Base-by-base conservation (phyloP, 2,329 filamentous ascomycete species). In the Colletotrichum sublineola region DNA sequence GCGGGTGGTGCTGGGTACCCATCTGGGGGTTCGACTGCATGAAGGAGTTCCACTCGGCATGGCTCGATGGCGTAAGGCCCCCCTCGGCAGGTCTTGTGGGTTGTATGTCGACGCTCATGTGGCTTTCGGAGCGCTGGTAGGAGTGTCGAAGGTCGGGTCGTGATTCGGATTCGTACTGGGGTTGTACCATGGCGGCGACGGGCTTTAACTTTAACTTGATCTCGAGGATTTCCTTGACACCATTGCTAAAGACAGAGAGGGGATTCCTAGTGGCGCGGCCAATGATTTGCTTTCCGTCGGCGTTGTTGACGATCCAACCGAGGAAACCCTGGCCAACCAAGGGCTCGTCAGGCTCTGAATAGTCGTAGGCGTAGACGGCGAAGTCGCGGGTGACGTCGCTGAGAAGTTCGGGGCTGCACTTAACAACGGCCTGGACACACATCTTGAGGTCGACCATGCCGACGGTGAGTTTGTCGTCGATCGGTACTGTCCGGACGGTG, bases 321-420 rank as follows among this genome's bases (percentile, higher is more conserved):
- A 99, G 86, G 91, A 98, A 94, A 65, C 97, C 96, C 82, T 99
- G 96, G 31, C 96, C 96, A 33, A 98, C 96, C 68, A 98, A 87
- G 65, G 97, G 96, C 24, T 92, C 94, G 79, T 98, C 95, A 75
- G 94, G 93, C 83, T 99, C 96, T 15, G 96, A 98, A 81, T 96
- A 98, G 82, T 99, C 96, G 84, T 94, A 94, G 40, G 96, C 95
- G 82, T 99, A 99, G 68, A 99, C 91, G n/a, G 95, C 96, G 83
- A 96, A 99, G 83, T 99, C 95, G 81, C 89, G 84, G 84, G 83
- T 92, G 87, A 73, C 92, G 80, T 85, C 92, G 86, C 79, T 89
- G 58, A 95, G 85, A 57, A 99, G 88, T 83, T 99, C 96, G 48
- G 96, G 96, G 80, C 96, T 98, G 84, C 87, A 89, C 68, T 90